Conservation (phyloP, 768 basidiomycete genomes). For the Gymnopilus dilepis region DNA sequence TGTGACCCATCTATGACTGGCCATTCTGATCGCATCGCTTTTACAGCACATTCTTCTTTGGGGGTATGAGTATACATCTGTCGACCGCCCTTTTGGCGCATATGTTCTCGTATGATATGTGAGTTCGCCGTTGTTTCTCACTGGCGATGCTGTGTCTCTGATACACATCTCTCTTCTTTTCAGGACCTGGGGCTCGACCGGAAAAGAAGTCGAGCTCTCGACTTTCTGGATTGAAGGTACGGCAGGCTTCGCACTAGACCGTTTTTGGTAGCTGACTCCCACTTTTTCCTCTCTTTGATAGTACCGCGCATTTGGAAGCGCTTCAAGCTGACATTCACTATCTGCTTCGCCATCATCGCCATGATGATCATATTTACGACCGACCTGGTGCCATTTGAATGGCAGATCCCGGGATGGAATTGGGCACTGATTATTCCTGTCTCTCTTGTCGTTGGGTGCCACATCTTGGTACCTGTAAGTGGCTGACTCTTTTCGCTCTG, state of each 20-base stretch:
- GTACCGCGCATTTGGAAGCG: slow-evolving; percentile 82
- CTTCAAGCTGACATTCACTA: slow-evolving; percentile 75
- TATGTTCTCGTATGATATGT: slow-evolving; percentile 68
- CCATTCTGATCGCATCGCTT: not conserved
- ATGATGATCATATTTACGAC: slow-evolving; percentile 68
- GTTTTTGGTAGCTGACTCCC: slow-evolving; percentile 7
- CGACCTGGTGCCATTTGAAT: slow-evolving; percentile 61
- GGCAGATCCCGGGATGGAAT: slow-evolving; percentile 65
- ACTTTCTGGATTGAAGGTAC: slow-evolving; percentile 82
- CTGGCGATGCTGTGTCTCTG: slow-evolving; percentile 1
- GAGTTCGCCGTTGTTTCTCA: slow-evolving; percentile 22
- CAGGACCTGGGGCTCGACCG: slow-evolving; percentile 62
- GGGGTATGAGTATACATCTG: slow-evolving; percentile 75
- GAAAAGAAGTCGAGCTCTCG: slow-evolving; percentile 84
- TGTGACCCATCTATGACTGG: slow-evolving; percentile 11
- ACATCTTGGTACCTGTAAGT: slow-evolving; percentile 74
- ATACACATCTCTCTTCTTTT: slow-evolving; percentile 12
- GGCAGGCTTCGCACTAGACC: not conserved
- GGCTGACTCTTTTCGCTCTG: slow-evolving; percentile 13
- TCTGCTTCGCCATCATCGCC: slow-evolving; percentile 62
- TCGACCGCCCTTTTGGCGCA: slow-evolving; percentile 70
- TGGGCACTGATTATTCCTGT: slow-evolving; percentile 82
- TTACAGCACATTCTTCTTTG: slow-evolving; percentile 74
- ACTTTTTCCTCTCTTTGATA: slow-evolving; percentile 20
- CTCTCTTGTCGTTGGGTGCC: slow-evolving; percentile 67